Base-by-base conservation (phyloP, 768 basidiomycete genomes). In the Boletus huronensis region DNA sequence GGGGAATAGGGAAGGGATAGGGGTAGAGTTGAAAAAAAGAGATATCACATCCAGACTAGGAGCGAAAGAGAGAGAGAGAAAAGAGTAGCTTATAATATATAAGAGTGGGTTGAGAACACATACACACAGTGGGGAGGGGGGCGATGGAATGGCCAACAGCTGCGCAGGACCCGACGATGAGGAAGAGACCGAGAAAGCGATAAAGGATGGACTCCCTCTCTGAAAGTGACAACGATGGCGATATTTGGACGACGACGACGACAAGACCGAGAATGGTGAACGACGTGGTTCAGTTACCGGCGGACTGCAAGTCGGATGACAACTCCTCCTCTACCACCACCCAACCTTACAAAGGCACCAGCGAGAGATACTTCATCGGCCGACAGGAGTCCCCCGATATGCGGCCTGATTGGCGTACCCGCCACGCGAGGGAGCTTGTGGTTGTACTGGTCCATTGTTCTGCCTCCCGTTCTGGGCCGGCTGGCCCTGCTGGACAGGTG, bases 61-160 rank as follows among this genome's bases (percentile, higher is more conserved):
- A 58, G 38, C 48, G 59, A 41, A 55, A 47, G 45, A 38, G 26
- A 52, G 50, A 52, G 46, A 57, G 48, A 57, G 8, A 38, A n/a
- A 48, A 58, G 48, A 50, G 53, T 61, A 72, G 47, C 69, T 60
- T 60, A 62, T 50, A 65, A 65, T 67, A 70, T 71, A 70, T 71
- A 72, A 59, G 44, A 53, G n/a, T 31, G 25, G 53, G 56, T 54
- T 45, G 55, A 54, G 48, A 61, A 68, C 60, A 65, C 61, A 55
- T 60, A 65, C 59, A 67, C 56, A 61, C 41, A 51, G 19, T 41
- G 40, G 26, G 13, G 29, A 40, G 48, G 34, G 48, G 53, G 52
- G 52, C 26, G 36, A 56, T 47, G 50, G 48, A 26, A 53, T 8
- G 55, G 44, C 48, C 43, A 53, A 54, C 56, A 51, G 58, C 48